These are phyloP conservation scores for Aspergillus sp. DNA, from an alignment of 2,329 filamentous ascomycete genomes.

Conservation along the genomic window DNA sequence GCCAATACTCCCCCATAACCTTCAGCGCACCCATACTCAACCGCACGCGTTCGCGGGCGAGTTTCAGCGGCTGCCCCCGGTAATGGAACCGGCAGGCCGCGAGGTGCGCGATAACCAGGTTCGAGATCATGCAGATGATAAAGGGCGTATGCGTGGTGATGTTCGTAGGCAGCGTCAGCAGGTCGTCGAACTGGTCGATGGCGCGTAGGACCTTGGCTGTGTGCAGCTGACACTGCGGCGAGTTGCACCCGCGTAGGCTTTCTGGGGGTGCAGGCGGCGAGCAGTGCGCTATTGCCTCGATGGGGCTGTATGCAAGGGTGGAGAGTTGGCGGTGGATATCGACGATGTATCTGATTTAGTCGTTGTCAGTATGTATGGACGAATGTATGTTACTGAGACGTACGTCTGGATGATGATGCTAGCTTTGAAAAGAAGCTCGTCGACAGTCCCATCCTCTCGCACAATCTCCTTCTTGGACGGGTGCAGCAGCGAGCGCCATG, in stretches of 20 bases:
- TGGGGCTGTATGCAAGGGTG: slow-evolving; percentile 36
- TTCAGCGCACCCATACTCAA: slow-evolving; percentile 41
- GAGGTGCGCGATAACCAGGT: slow-evolving; percentile 60
- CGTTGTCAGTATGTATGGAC: neutral
- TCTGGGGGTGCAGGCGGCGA: slow-evolving; percentile 18
- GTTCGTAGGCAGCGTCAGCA: slow-evolving; percentile 37
- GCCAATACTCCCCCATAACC: slow-evolving; percentile 36
- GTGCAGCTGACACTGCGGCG: slow-evolving; percentile 33
- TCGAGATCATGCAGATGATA: slow-evolving; percentile 43
- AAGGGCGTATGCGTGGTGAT: slow-evolving; percentile 41
- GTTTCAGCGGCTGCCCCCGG: slow-evolving; percentile 27
- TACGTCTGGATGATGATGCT: slow-evolving; percentile 64
- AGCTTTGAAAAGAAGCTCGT: slow-evolving; percentile 74
- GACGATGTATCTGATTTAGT: slow-evolving; percentile 36
- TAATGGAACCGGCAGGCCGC: slow-evolving; percentile 42
- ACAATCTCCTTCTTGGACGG: slow-evolving; percentile 32
- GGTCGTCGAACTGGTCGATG: slow-evolving; percentile 37
- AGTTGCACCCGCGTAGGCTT: slow-evolving; percentile 9
- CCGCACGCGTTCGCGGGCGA: slow-evolving; percentile 41
- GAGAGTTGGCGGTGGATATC: slow-evolving; percentile 42
- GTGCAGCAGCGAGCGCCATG: slow-evolving; percentile 41
- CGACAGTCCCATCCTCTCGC: slow-evolving; percentile 55
- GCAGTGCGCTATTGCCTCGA: slow-evolving; percentile 42
- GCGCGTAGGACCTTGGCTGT: slow-evolving; percentile 38
- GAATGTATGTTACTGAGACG: neutral